Conservation (phyloP, 1,284 basidiomycete species). For the Cystobasidium sp. region DNA sequence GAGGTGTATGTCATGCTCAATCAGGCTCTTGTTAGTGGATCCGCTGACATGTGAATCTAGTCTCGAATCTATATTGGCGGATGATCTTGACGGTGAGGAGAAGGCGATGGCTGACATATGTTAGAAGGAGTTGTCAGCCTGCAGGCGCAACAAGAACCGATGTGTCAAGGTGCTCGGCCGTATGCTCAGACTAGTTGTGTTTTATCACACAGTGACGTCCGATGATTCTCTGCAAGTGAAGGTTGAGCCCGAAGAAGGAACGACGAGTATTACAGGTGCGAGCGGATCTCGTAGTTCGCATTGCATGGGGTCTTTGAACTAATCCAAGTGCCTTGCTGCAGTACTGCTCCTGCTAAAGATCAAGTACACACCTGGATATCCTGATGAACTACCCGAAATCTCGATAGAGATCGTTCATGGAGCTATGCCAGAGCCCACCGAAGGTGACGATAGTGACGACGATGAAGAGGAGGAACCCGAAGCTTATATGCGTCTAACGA, state of each 20-base stretch:
- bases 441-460: slow-evolving; percentile 60
- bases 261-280: slow-evolving; percentile 66
- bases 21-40: neutral
- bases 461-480: slow-evolving; percentile 65
- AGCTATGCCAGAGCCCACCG: slow-evolving; percentile 56
- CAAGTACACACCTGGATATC: slow-evolving; percentile 71
- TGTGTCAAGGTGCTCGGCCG: neutral
- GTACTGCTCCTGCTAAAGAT: slow-evolving; percentile 77
- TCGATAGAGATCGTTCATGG: slow-evolving; percentile 70
- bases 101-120: neutral
- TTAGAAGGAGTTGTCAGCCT: neutral
- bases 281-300: slow-evolving; percentile 50
- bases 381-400: slow-evolving; percentile 76
- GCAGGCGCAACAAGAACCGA: neutral
- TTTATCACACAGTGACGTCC: slow-evolving; percentile 71
- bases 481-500: slow-evolving; percentile 64
- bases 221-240: slow-evolving; percentile 80
- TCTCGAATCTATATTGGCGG: slow-evolving; percentile 29
- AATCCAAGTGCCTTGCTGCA: slow-evolving; percentile 56
- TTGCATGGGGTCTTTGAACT: slow-evolving; percentile 7
- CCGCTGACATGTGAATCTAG: neutral
- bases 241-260: slow-evolving; percentile 81
- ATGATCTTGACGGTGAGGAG: slow-evolving; percentile 29
- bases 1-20: slow-evolving; percentile 18
- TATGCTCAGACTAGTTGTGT: slow-evolving; percentile 60